Conservation (phyloP, 306 rosid genomes). For the Luffa aegyptiaca region DNA sequence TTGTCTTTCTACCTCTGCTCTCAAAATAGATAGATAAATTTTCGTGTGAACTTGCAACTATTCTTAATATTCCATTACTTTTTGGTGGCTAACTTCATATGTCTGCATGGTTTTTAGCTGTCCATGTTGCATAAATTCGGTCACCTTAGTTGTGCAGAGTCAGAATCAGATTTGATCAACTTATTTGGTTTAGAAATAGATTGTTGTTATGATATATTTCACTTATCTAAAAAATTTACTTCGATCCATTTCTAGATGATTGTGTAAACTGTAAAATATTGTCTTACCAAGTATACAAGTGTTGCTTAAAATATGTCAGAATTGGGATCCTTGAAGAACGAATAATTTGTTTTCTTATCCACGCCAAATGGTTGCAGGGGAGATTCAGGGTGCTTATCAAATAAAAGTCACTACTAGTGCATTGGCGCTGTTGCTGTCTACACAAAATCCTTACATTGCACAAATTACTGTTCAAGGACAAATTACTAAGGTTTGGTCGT, state of each 20-base stretch:
- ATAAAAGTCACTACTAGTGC: slow-evolving; percentile 90
- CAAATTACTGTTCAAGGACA: slow-evolving; percentile 59
- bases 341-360: background rate
- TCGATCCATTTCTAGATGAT: background rate
- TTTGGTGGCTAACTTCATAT: background rate
- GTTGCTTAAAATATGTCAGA: background rate
- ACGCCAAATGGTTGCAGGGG: slow-evolving; percentile 43
- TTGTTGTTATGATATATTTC: background rate
- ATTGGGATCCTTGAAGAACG: background rate
- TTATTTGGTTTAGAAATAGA: background rate
- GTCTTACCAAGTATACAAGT: background rate
- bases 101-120: background rate
- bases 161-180: background rate
- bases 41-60: background rate
- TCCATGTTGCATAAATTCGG: background rate
- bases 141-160: background rate
- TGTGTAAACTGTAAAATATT: background rate
- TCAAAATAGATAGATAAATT: background rate
- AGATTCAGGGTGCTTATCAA: slow-evolving; percentile 89
- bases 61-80: background rate
- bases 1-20: slow-evolving; percentile 16
- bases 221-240: background rate
- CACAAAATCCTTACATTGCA: slow-evolving; percentile 52
- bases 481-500: slow-evolving; percentile 49
- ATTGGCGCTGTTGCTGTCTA: slow-evolving; percentile 60